Conservation (phyloP, 192 early-diverging fungal species). For the Backusella mclennaniae region DNA sequence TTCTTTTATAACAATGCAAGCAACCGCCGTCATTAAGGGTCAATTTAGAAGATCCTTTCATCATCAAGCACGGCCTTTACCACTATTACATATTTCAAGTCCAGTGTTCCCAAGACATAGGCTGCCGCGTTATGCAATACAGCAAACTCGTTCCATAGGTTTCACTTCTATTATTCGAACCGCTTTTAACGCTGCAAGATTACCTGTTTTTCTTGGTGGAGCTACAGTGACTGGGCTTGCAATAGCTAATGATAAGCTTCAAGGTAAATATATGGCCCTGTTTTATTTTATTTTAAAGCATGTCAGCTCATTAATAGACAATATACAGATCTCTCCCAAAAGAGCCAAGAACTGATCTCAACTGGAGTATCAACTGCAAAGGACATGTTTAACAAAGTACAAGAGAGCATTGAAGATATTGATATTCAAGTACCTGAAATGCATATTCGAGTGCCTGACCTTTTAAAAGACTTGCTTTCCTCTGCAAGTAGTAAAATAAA, state of each 20-base stretch:
- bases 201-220: slow-evolving; percentile 60
- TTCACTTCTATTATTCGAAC: slow-evolving; percentile 41
- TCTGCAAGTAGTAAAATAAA: slow-evolving; percentile 1
- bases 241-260: slow-evolving; percentile 62
- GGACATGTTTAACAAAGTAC: slow-evolving; percentile 34
- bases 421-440: slow-evolving; percentile 39
- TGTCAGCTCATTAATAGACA: not conserved
- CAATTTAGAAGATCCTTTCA: not conserved
- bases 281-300: not conserved
- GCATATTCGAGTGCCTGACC: slow-evolving; percentile 37
- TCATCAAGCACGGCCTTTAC: not conserved
- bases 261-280: slow-evolving; percentile 31
- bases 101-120: not conserved
- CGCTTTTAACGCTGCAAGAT: slow-evolving; percentile 44
- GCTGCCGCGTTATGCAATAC: not conserved
- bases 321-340: not conserved
- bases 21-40: not conserved
- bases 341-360: not conserved
- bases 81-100: not conserved
- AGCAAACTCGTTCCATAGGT: slow-evolving; percentile 14
- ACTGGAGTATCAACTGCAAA: slow-evolving; percentile 35
- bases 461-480: slow-evolving; percentile 26
- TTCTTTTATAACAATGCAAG: not conserved
- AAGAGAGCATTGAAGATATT: slow-evolving; percentile 33
- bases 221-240: slow-evolving; percentile 57